Evolutionary conservation across 2,329 filamentous ascomycete genomes (phyloP), one percentile per base, ranked within the genome.

Genomic region (Cephalotrichum gorgonifer): DNA sequence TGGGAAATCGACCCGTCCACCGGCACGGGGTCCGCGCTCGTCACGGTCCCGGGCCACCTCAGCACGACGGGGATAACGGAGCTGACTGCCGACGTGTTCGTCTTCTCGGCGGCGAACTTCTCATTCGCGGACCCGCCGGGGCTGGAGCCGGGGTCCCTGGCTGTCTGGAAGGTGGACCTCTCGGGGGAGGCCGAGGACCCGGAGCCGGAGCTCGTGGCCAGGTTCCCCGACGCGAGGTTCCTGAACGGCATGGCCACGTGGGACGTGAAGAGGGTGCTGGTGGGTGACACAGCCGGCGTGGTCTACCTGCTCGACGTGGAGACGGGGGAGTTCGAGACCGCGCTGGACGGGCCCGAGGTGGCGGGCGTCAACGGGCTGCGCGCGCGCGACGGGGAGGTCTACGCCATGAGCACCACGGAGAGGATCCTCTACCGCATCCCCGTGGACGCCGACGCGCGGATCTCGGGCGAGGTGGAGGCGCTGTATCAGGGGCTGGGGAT

Each of bases 61-160:
- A 38, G 41, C 30, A 42, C 26, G 17, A 38, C 20, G 8, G 48
- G 41, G n/a, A 23, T 48, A n/a, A 23, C 30, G 15, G 48, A 49
- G 48, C 28, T 27, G 11, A 35, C 11, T 4, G 27, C 39, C 8
- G 42, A 50, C 48, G 41, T 50, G n/a, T 50, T 30, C 48, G 30
- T 45, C 41, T 45, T 50, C 30, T 20, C 14, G 3, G 48, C 41
- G 4, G 42, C 15, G n/a, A 45, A 50, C 48, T 50, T 39, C 42
- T 42, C 41, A 15, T 33, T 49, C 26, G 17, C 15, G 31, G n/a
- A 31, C 8, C 17, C 30, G 45, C 17, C 20, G 11, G 45, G 33
- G 20, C 17, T 47, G 6, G 22, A 20, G 25, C 20, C 45, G 9
- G 45, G 45, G 12, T 28, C 45, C n/a, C 14, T 38, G 9, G n/a